phyloP scores from a whole-genome alignment of 2,329 filamentous ascomycete species.

The Rhynchosporium graminicola region DNA sequence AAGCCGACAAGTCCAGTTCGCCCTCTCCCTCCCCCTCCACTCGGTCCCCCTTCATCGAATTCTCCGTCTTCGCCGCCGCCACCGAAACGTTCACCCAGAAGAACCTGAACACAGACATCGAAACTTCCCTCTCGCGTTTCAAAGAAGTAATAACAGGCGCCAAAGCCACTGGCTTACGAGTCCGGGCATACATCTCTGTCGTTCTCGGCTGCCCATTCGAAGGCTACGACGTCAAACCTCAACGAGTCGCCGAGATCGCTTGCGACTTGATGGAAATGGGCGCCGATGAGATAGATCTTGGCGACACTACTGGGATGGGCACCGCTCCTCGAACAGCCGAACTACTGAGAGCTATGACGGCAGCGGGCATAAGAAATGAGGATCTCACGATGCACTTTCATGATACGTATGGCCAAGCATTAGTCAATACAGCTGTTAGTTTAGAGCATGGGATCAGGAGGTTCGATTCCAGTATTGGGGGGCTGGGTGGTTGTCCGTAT shows the following conservation, averaged over 20 bases:
- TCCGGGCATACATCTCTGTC: slow-evolving; percentile 79
- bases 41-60: slow-evolving; percentile 55
- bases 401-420: slow-evolving; percentile 82
- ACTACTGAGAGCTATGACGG: slow-evolving; percentile 63
- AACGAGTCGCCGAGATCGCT: slow-evolving; percentile 65
- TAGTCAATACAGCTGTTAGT: slow-evolving; percentile 78
- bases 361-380: slow-evolving; percentile 67
- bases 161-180: slow-evolving; percentile 64
- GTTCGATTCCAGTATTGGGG: slow-evolving; percentile 79
- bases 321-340: slow-evolving; percentile 70
- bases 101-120: slow-evolving; percentile 81
- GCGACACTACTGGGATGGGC: slow-evolving; percentile 89
- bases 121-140: slow-evolving; percentile 71
- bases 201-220: slow-evolving; percentile 80
- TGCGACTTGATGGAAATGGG: slow-evolving; percentile 77
- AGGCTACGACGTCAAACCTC: slow-evolving; percentile 63
- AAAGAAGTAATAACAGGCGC: slow-evolving; percentile 67
- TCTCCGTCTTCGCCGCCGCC: slow-evolving; percentile 80
- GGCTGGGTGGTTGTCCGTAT: slow-evolving; percentile 82
- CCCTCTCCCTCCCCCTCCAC: slow-evolving; percentile 19
- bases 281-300: slow-evolving; percentile 86
- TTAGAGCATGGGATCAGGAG: slow-evolving; percentile 75
- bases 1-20: slow-evolving; percentile 38
- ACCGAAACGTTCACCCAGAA: slow-evolving; percentile 78
- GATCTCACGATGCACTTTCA: slow-evolving; percentile 85